Conservation (phyloP, 2,329 filamentous ascomycete species). For the Paecilomyces dactylethromorphus region DNA sequence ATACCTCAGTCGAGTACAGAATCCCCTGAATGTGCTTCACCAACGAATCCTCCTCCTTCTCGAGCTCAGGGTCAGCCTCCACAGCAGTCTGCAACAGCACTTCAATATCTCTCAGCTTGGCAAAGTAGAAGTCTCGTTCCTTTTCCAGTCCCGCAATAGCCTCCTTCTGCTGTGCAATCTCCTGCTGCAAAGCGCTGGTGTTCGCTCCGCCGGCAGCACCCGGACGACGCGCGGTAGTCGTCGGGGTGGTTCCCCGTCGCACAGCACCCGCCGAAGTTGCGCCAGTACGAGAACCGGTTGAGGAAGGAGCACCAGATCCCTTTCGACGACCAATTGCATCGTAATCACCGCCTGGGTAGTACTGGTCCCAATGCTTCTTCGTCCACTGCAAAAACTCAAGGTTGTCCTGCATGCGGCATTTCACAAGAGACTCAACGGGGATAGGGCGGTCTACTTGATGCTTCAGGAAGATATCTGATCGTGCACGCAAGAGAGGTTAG, state of each 20-base stretch:
- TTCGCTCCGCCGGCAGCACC: constrained; percentile 49
- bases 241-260: constrained; percentile 56
- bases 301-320: constrained; percentile 57
- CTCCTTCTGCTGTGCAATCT: constrained; percentile 87
- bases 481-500: constrained; percentile 1
- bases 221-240: constrained; percentile 43
- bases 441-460: constrained; percentile 86
- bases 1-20: constrained; percentile 87
- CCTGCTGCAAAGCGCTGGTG: constrained; percentile 68
- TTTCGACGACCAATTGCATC: constrained; percentile 83
- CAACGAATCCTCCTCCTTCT: constrained; percentile 86
- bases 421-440: constrained; percentile 80
- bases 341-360: constrained; percentile 96
- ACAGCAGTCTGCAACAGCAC: constrained; percentile 86
- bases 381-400: constrained; percentile 97
- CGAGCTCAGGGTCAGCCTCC: constrained; percentile 85
- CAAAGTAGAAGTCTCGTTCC: constrained; percentile 98
- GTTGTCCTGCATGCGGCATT: constrained; percentile 99
- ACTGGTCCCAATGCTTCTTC: constrained; percentile 96
- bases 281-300: constrained; percentile 45
- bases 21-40: constrained; percentile 96
- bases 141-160: constrained; percentile 91
- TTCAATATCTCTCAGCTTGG: constrained; percentile 96
- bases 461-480: constrained; percentile 68
- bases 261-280: constrained; percentile 42